Evolutionary conservation across 768 basidiomycete genomes (phyloP), one percentile per base, ranked within the genome.

Genomic region (Postia placenta): DNA sequence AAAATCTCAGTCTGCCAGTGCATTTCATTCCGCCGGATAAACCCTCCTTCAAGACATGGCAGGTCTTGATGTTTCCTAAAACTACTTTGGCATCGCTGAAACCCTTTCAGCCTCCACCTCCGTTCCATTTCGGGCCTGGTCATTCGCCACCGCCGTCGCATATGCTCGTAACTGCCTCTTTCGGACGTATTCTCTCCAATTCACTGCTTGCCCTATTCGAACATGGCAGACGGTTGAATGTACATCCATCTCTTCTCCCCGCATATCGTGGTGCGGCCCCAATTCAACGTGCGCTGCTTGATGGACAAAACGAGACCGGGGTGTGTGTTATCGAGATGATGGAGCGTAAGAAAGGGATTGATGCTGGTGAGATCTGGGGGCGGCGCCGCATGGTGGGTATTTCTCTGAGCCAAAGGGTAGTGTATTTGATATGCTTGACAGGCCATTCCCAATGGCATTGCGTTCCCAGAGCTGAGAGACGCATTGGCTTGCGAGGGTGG

Each of bases 181-280:
- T 95, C 54, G 93, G 93, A 0, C 85, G 87, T 40, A 92, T 94
- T 55, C 75, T 97, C 11, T 77, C 89, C 0, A 61, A 70, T 4
- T 59, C 71, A 2, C 69, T 87, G 45, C 77, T 96, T 14, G 60
- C 70, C 12, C 69, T 74, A 35, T 95, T 95, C 59, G 73, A 68
- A 0, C 69, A 71, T 0, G 58, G 64, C 0, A 76, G 79, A 40
- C 71, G 85, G 20, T 70, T 97, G 30, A 96, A 97, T 59, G 80
- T 97, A 5, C 93, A 97, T 58, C 92, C 92, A 0, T 94, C 92
- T 28, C 69, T 92, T 0, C 74, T 97, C 27, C 93, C 93, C 0
- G 71, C 74, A 23, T 93, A 89, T 63, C 81, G 93, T n/a, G 93
- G 93, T 0, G 81, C 93, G 7, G 89, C 92, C 2, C 93, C 93